Evolutionary conservation across 768 basidiomycete species (phyloP).

Genomic region (Astraeus odoratus): DNA sequence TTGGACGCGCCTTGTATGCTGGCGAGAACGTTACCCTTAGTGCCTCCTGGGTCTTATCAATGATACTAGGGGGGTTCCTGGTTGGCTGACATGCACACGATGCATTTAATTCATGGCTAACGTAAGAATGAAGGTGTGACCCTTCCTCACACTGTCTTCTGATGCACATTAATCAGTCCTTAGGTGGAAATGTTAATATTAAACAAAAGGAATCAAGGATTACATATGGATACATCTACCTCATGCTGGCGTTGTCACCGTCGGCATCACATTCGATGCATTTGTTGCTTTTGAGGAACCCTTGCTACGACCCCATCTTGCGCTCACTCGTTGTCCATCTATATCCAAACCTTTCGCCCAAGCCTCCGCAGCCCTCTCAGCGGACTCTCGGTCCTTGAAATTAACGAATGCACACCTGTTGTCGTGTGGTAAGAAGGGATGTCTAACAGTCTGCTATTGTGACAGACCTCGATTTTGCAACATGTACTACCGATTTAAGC

Average conservation of each 20-base stretch:
- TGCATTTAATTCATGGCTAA: neutral
- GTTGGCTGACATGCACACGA: no score
- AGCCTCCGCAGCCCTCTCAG: constrained; percentile 82
- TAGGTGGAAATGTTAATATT: neutral
- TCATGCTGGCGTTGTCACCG: constrained; percentile 9
- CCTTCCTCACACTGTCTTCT: neutral
- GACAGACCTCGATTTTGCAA: constrained; percentile 68
- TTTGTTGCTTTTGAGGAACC: constrained; percentile 26
- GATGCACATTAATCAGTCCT: neutral
- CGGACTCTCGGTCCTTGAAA: constrained; percentile 75
- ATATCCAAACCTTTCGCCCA: constrained; percentile 91
- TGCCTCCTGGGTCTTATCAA: constrained; percentile 34
- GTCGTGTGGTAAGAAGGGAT: constrained; percentile 1
- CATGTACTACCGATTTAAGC: constrained; percentile 80
- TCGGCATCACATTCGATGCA: constrained; percentile 4
- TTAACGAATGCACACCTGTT: constrained; percentile 91
- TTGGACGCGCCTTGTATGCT: constrained; percentile 42
- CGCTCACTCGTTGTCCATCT: constrained; percentile 60
- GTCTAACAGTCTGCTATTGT: neutral
- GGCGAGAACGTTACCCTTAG: constrained; percentile 28
- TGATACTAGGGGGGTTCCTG: constrained; percentile 20
- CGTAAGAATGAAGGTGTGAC: neutral
- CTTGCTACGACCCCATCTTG: constrained; percentile 88
- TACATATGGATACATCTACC: constrained; percentile 4
- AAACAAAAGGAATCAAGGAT: constrained; percentile 1